These are phyloP conservation scores for Pseudopithomyces maydicus DNA, from an alignment of 2,329 filamentous ascomycete genomes.

Conservation along the genomic window DNA sequence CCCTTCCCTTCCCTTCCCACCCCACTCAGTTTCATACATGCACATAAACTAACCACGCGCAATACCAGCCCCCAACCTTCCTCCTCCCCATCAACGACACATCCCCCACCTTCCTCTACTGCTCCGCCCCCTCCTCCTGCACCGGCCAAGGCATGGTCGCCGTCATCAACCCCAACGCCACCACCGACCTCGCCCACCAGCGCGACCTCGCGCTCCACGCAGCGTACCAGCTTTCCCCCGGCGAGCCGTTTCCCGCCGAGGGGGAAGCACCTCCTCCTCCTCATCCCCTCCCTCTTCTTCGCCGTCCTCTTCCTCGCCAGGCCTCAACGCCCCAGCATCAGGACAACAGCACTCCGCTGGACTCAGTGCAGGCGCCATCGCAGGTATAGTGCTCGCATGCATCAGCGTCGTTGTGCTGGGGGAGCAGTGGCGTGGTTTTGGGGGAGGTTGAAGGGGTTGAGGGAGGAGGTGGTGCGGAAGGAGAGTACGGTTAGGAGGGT, in stretches of 20 bases:
- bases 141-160: constrained; percentile 72
- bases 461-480: constrained; percentile 29
- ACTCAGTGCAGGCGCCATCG: constrained; percentile 47
- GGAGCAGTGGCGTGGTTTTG: constrained; percentile 35
- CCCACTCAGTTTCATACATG: background rate
- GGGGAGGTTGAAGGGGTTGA: constrained; percentile 25
- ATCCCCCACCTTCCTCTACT: constrained; percentile 45
- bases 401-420: constrained; percentile 24
- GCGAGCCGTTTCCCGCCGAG: constrained; percentile 40
- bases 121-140: constrained; percentile 67
- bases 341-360: no score
- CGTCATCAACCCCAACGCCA: constrained; percentile 66
- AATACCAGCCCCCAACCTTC: constrained; percentile 37
- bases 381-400: constrained; percentile 64
- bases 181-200: constrained; percentile 29
- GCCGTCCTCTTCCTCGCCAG: background rate
- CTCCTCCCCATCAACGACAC: constrained; percentile 36
- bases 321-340: no score
- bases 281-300: constrained; percentile 10
- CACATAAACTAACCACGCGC: no score
- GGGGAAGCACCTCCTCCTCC: constrained; percentile 6
- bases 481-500: constrained; percentile 16
- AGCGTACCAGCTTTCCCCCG: constrained; percentile 39
- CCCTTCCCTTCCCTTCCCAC: background rate
- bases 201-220: constrained; percentile 26